These are phyloP conservation scores for Moesziomyces parantarcticus DNA, from an alignment of 1,284 basidiomycete genomes.

Conservation along the genomic window DNA sequence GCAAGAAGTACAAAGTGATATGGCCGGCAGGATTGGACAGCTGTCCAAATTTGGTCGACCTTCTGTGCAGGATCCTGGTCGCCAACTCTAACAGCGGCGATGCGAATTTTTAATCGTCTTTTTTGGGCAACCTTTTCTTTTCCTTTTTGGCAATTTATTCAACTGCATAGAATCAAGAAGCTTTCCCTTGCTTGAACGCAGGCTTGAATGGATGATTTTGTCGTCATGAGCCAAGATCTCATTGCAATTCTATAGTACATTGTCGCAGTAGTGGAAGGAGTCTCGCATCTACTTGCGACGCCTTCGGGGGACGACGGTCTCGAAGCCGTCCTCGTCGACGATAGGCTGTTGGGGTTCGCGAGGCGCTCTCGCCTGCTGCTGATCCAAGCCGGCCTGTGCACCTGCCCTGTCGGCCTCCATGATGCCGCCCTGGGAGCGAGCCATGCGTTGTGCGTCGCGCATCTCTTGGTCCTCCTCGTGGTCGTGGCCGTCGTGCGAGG, in stretches of 20 bases:
- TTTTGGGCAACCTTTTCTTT: constrained; percentile 1
- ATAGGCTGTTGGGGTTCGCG: constrained; percentile 42
- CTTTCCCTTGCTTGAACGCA: too few relatives aligned
- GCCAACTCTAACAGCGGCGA: too few relatives aligned
- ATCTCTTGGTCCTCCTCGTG: constrained; percentile 41
- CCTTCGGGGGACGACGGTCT: constrained; percentile 57
- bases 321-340: constrained; percentile 61
- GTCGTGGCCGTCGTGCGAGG: constrained; percentile 4
- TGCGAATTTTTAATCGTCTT: not conserved
- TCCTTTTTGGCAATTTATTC: not conserved
- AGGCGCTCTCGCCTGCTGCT: constrained; percentile 19
- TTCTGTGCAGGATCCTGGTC: too few relatives aligned
- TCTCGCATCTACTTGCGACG: constrained; percentile 32
- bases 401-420: constrained; percentile 40
- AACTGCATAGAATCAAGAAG: not conserved
- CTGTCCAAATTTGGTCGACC: constrained; percentile 7
- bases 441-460: constrained; percentile 36
- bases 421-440: constrained; percentile 31
- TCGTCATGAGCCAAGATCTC: too few relatives aligned
- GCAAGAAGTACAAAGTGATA: constrained; percentile 19
- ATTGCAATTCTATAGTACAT: too few relatives aligned
- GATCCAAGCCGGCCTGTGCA: constrained; percentile 23
- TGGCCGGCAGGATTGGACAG: constrained; percentile 36
- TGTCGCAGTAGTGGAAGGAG: too few relatives aligned
- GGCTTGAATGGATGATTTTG: not conserved